A percentile compares a stretch with the other conserved stretches of the same genome.
Conservation (phyloP, 2,329 filamentous ascomycete species). For the Chaetomium olivaceum region DNA sequence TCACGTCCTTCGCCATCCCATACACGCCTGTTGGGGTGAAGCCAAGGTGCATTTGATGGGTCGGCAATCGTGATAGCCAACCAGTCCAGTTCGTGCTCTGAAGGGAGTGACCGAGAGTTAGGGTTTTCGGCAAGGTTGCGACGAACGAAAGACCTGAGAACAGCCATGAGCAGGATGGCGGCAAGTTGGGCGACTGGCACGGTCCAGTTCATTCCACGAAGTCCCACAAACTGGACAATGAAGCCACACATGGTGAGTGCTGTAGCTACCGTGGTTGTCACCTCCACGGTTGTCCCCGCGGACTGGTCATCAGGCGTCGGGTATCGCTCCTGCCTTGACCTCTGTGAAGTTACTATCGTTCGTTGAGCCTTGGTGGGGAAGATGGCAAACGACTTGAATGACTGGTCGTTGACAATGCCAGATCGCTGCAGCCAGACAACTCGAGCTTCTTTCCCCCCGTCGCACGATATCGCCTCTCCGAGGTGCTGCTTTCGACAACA, state of each 20-base stretch:
- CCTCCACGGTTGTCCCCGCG: no score
- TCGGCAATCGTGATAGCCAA: background rate
- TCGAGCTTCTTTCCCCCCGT: background rate
- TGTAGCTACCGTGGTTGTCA: no score
- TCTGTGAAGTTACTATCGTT: no score
- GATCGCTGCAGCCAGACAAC: constrained; percentile 6
- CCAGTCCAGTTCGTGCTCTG: background rate
- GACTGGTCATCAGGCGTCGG: no score
- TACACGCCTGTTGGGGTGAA: no score
- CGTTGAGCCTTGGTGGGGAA: background rate
- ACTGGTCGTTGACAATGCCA: background rate
- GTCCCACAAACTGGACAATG: background rate
- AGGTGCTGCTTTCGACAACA: constrained; percentile 1
- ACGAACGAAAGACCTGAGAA: background rate
- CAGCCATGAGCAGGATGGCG: background rate
- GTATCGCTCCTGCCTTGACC: no score
- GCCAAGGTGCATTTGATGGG: background rate
- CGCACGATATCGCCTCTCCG: background rate
- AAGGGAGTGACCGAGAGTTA: background rate
- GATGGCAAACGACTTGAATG: background rate
- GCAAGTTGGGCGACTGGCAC: background rate
- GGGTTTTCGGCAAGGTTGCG: background rate
- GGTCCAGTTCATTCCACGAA: background rate
- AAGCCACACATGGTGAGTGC: background rate
- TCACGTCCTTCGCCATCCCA: no score